These are phyloP conservation scores for Penicillium nucicola DNA, from an alignment of 495 filamentous ascomycete species.

Conservation along the genomic window DNA sequence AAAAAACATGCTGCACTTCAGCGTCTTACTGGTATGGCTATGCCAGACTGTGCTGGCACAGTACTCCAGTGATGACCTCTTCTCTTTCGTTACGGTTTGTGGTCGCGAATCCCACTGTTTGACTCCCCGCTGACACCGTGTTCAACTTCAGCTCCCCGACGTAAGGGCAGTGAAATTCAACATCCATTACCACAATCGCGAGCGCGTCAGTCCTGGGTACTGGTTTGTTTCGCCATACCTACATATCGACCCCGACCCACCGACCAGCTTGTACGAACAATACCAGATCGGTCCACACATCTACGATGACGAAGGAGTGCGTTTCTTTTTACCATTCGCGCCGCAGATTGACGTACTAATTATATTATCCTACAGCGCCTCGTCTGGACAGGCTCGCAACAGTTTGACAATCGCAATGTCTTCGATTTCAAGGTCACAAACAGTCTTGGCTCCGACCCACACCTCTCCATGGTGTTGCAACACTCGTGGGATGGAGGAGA, in stretches of 20 bases:
- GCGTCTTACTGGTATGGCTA: slow-evolving; percentile 6
- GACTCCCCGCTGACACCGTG: slow-evolving; percentile 1
- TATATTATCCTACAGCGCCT: slow-evolving; percentile 24
- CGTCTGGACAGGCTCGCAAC: slow-evolving; percentile 29
- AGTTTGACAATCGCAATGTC: slow-evolving; percentile 31
- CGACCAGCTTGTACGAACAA: slow-evolving; percentile 23
- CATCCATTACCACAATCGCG: slow-evolving; percentile 25
- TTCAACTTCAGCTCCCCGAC: slow-evolving; percentile 23
- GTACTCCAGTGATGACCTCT: slow-evolving; percentile 7
- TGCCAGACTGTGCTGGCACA: slow-evolving; percentile 6
- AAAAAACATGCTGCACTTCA: background rate
- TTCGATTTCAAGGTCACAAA: slow-evolving; percentile 38
- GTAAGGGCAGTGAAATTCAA: slow-evolving; percentile 30
- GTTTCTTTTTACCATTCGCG: slow-evolving; percentile 7
- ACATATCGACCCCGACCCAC: slow-evolving; percentile 23
- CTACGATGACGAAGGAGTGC: slow-evolving; percentile 34
- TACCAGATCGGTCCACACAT: slow-evolving; percentile 39
- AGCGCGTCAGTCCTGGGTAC: slow-evolving; percentile 26
- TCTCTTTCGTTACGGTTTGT: slow-evolving; percentile 8
- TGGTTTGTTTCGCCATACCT: slow-evolving; percentile 37
- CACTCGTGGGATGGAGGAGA: slow-evolving; percentile 26
- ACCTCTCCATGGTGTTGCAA: slow-evolving; percentile 43
- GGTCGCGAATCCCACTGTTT: background rate
- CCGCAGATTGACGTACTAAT: background rate
- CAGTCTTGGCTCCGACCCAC: slow-evolving; percentile 26